These are phyloP conservation scores for Diutina sp. DNA, from an alignment of 1,139 yeast species.

Conservation along the genomic window DNA sequence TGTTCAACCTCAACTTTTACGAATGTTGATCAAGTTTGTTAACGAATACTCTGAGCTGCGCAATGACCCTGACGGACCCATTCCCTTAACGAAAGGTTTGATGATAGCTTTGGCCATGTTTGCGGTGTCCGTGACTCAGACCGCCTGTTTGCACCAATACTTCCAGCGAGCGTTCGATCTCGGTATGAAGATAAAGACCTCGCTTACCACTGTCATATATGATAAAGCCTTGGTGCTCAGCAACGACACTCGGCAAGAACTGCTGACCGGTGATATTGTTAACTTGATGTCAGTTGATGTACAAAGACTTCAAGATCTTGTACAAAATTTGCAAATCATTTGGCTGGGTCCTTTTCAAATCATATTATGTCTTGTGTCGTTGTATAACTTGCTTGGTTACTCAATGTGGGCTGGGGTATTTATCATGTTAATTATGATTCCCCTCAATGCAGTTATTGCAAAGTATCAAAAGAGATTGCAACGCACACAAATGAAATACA, in stretches of 20 bases:
- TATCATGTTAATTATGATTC: constrained; percentile 75
- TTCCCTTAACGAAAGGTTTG: constrained; percentile 69
- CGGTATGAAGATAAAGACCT: constrained; percentile 81
- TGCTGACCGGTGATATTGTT: constrained; percentile 94
- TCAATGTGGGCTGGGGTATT: constrained; percentile 97
- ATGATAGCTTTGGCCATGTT: constrained; percentile 82
- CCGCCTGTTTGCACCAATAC: constrained; percentile 82
- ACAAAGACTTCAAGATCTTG: constrained; percentile 82
- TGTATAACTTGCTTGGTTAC: constrained; percentile 68
- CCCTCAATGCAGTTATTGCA: constrained; percentile 68
- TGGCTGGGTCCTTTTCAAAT: constrained; percentile 99
- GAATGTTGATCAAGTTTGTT: constrained; percentile 68
- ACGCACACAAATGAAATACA: constrained; percentile 35
- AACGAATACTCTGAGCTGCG: constrained; percentile 49
- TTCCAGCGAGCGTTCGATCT: constrained; percentile 80
- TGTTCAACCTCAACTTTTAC: constrained; percentile 78
- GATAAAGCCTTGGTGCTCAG: constrained; percentile 71
- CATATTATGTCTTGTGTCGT: constrained; percentile 59
- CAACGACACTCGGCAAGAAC: constrained; percentile 67
- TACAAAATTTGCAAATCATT: constrained; percentile 73
- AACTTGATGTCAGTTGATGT: constrained; percentile 95
- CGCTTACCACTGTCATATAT: constrained; percentile 70
- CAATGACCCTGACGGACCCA: constrained; percentile 14
- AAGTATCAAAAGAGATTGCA: constrained; percentile 66
- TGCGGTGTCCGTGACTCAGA: constrained; percentile 67